Evolutionary conservation across 2,329 filamentous ascomycete species (phyloP).

Genomic region (Arthrobotrys entomopaga): DNA sequence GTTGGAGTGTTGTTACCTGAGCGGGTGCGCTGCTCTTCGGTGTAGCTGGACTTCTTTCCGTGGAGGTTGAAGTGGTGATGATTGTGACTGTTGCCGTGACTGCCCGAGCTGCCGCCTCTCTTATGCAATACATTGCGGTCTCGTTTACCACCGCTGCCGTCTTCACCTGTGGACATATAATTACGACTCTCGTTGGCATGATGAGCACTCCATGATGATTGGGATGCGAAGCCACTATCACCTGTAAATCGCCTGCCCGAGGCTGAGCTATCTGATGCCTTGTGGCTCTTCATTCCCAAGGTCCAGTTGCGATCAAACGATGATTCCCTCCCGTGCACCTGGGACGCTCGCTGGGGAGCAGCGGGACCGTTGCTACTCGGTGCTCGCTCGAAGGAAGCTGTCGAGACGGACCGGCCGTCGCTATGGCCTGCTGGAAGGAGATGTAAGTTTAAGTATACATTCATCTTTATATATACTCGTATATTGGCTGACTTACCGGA

Average conservation of each 20-base stretch:
- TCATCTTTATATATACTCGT: neutral
- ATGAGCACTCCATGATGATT: conserved; percentile 40
- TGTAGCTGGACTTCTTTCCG: conserved; percentile 78
- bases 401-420: conserved; percentile 48
- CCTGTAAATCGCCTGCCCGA: conserved; percentile 58
- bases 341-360: conserved; percentile 20
- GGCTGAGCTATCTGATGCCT: conserved; percentile 58
- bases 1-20: conserved; percentile 64
- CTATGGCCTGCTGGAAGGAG: conserved; percentile 22
- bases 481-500: conserved; percentile 34
- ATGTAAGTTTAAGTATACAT: too few relatives aligned
- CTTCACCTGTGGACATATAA: conserved; percentile 59
- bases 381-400: conserved; percentile 44
- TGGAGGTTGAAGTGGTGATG: conserved; percentile 70
- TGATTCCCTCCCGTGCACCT: conserved; percentile 63
- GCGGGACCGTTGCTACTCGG: conserved; percentile 42
- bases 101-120: conserved; percentile 44
- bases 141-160: conserved; percentile 74
- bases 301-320: conserved; percentile 79
- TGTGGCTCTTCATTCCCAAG: conserved; percentile 57
- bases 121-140: conserved; percentile 84
- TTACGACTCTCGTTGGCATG: conserved; percentile 59
- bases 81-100: conserved; percentile 68
- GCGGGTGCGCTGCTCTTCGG: conserved; percentile 76
- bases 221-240: conserved; percentile 60